A percentile compares a stretch with the other conserved stretches of the same genome.
phyloP scores from a whole-genome alignment of 306 rosid genomes.

The Dicorynia guianensis region DNA sequence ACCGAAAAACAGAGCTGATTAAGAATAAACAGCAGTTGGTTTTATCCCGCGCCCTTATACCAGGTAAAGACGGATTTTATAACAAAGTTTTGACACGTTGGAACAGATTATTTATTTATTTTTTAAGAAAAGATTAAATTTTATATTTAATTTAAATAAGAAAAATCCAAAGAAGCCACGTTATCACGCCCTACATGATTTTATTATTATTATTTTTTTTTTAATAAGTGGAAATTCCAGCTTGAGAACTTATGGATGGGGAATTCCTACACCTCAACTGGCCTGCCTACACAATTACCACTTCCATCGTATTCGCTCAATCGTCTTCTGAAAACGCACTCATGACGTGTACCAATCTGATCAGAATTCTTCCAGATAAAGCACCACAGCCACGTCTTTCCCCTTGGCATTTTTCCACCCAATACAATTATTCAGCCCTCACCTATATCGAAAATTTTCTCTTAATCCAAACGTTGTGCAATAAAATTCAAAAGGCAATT shows the following conservation, averaged over 20 bases:
- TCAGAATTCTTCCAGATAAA: background rate
- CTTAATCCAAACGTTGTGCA: constrained; percentile 31
- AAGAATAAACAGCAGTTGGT: too few relatives aligned
- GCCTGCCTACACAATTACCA: constrained; percentile 18
- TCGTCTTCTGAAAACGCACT: background rate
- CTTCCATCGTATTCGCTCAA: background rate
- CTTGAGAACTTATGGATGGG: too few relatives aligned
- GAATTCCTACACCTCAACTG: too few relatives aligned
- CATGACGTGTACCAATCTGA: constrained; percentile 36
- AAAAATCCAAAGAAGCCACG: constrained; percentile 48
- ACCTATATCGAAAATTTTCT: constrained; percentile 3
- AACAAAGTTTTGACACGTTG: too few relatives aligned
- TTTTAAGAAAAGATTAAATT: too few relatives aligned
- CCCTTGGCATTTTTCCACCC: constrained; percentile 17
- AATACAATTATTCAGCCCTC: background rate
- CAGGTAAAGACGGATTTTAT: too few relatives aligned
- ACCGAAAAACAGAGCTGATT: too few relatives aligned
- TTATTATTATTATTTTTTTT: too few relatives aligned
- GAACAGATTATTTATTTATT: too few relatives aligned
- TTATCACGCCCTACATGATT: constrained; percentile 38
- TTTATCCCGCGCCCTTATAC: too few relatives aligned
- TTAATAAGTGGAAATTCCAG: too few relatives aligned
- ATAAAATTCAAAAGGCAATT: background rate
- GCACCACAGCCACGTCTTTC: background rate
- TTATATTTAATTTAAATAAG: too few relatives aligned